These are phyloP conservation scores for Sphagnum contortum DNA, from an alignment of 225 moss, liverwort and hornwort genomes.

Conservation along the genomic window DNA sequence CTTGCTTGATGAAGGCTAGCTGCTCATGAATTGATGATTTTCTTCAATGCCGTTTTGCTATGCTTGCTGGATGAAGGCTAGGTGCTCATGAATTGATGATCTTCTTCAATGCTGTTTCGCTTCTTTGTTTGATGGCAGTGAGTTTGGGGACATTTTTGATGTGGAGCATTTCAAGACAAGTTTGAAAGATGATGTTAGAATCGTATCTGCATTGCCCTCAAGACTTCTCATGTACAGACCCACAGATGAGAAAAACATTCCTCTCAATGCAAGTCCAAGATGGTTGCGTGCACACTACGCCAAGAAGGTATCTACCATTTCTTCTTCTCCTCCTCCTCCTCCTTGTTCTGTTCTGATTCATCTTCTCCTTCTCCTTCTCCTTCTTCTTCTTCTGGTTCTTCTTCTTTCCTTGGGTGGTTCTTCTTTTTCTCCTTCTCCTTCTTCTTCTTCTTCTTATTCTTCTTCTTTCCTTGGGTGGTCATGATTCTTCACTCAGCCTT, in stretches of 20 bases:
- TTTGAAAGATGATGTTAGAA: slow-evolving; percentile 41
- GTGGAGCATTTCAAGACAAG: slow-evolving; percentile 60
- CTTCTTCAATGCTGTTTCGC: neutral
- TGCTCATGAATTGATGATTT: no score
- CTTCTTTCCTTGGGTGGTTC: neutral
- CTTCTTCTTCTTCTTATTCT: neutral
- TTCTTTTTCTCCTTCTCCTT: neutral
- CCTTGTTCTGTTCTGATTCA: neutral
- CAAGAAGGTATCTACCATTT: slow-evolving; percentile 22
- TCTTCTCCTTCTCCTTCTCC: neutral
- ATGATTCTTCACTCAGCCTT: no score
- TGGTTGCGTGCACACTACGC: slow-evolving; percentile 58
- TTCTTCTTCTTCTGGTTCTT: neutral
- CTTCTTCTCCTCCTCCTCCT: neutral
- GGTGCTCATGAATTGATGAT: no score
- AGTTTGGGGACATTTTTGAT: slow-evolving; percentile 82
- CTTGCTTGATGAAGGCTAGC: no score
- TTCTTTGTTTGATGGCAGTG: slow-evolving; percentile 23
- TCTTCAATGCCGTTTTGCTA: no score
- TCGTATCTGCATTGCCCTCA: slow-evolving; percentile 43
- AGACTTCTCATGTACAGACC: slow-evolving; percentile 51
- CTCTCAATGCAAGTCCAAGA: slow-evolving; percentile 44
- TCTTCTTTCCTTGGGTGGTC: no score
- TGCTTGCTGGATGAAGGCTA: no score
- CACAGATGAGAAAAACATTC: slow-evolving; percentile 41